Percentiles rank a stretch among this genome's conserved stretches.
These are phyloP conservation scores for Penicillium pancosmium DNA, from an alignment of 495 filamentous ascomycete genomes.

Conservation along the genomic window DNA sequence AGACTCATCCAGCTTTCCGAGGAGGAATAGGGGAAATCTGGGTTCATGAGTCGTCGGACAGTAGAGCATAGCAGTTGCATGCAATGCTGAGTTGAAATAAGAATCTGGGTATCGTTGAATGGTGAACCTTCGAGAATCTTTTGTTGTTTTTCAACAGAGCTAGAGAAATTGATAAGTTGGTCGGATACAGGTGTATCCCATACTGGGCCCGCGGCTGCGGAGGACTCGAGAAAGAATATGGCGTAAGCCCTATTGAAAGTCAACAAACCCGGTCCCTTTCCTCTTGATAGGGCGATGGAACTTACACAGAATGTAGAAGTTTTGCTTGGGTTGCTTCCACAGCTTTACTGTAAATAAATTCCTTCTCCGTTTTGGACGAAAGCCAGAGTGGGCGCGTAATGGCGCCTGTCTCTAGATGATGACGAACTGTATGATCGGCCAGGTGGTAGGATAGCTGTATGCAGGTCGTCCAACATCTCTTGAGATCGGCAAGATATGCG, in stretches of 20 bases:
- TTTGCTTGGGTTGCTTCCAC: constrained; percentile 29
- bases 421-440: constrained; percentile 27
- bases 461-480: constrained; percentile 34
- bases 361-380: constrained; percentile 33
- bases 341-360: constrained; percentile 30
- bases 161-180: constrained; percentile 3
- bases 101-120: constrained; percentile 28
- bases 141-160: constrained; percentile 20
- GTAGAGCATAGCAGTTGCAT: constrained; percentile 32
- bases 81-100: constrained; percentile 33
- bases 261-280: not conserved
- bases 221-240: constrained; percentile 34
- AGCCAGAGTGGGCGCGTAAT: constrained; percentile 22
- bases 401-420: constrained; percentile 31
- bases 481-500: constrained; percentile 31
- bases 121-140: constrained; percentile 31
- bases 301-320: constrained; percentile 31
- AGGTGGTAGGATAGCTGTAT: constrained; percentile 32
- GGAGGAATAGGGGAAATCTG: constrained; percentile 28
- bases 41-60: constrained; percentile 32
- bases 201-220: constrained; percentile 11
- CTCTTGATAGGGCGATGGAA: not conserved
- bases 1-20: constrained; percentile 33
- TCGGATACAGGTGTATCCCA: constrained; percentile 4
- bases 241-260: constrained; percentile 26